Conservation (phyloP, 768 basidiomycete genomes). For the Fomitopsis pulvina region DNA sequence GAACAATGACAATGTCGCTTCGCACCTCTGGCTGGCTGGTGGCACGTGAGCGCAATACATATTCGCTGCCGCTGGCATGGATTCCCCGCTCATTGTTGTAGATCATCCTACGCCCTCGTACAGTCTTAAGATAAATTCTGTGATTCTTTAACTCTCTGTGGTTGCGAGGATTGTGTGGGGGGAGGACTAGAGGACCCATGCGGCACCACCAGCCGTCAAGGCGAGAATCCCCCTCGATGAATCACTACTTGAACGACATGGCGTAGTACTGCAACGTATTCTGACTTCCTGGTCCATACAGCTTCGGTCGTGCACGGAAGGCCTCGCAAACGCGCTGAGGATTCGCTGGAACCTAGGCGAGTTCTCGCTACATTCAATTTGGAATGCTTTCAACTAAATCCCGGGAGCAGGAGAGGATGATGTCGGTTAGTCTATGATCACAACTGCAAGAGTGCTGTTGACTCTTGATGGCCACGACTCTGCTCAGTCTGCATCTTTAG, state of each 20-base stretch:
- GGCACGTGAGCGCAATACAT: too few species aligned
- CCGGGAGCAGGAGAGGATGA: constrained; percentile 40
- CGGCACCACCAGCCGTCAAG: too few species aligned
- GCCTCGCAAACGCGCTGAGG: constrained; percentile 42
- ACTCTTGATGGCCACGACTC: not conserved
- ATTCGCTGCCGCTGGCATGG: not conserved
- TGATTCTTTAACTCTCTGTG: too few species aligned
- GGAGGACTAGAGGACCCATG: too few species aligned
- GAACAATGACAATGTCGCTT: not conserved
- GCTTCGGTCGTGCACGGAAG: constrained; percentile 41
- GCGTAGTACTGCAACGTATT: too few species aligned
- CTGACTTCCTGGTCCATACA: constrained; percentile 17
- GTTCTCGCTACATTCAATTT: constrained; percentile 6
- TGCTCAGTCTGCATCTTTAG: constrained; percentile 55
- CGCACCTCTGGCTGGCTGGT: too few species aligned
- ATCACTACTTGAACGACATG: too few species aligned
- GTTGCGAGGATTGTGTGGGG: too few species aligned
- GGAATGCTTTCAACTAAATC: too few species aligned
- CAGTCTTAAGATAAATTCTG: too few species aligned
- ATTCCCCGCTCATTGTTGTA: not conserved
- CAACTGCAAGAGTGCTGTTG: not conserved
- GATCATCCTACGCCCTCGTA: not conserved
- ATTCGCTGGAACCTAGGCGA: constrained; percentile 37
- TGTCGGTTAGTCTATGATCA: constrained; percentile 34
- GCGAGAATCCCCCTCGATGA: too few species aligned